Percentiles rank a stretch among this genome's conserved stretches.
Conservation (phyloP, 495 filamentous ascomycete genomes). For the Penicillium samsonianum region DNA sequence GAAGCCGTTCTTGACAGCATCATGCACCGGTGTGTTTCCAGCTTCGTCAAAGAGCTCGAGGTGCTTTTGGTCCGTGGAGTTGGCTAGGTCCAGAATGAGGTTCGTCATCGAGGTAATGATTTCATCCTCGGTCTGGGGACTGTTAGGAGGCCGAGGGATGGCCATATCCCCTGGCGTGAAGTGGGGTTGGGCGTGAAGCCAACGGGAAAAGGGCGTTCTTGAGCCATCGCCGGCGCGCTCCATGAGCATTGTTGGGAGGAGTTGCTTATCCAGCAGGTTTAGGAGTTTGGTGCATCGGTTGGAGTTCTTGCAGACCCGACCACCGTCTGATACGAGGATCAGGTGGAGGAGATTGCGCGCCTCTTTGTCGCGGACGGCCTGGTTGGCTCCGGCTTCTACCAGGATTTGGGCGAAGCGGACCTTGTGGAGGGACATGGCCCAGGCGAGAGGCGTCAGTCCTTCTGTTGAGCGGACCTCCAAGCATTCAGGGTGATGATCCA, state of each 20-base stretch:
- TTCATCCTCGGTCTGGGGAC: neutral
- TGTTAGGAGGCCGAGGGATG: neutral
- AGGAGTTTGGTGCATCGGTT: constrained; percentile 46
- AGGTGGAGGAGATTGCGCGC: constrained; percentile 64
- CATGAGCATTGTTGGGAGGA: constrained; percentile 45
- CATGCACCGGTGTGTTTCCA: constrained; percentile 67
- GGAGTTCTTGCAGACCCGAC: constrained; percentile 12
- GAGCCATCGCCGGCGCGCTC: constrained; percentile 49
- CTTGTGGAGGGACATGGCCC: constrained; percentile 56
- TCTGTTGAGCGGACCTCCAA: constrained; percentile 60
- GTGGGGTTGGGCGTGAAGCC: constrained; percentile 26
- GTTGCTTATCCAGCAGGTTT: constrained; percentile 51
- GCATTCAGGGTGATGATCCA: constrained; percentile 56
- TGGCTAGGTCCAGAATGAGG: constrained; percentile 52
- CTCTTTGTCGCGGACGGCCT: constrained; percentile 51
- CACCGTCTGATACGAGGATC: constrained; percentile 34
- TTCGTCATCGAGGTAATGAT: constrained; percentile 10
- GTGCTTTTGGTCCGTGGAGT: constrained; percentile 48
- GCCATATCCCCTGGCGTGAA: neutral
- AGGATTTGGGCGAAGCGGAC: constrained; percentile 57
- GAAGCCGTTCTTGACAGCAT: constrained; percentile 44
- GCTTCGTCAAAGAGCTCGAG: constrained; percentile 64
- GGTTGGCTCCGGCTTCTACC: constrained; percentile 65
- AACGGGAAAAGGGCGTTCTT: constrained; percentile 50
- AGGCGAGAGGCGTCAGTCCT: constrained; percentile 63